These are phyloP conservation scores for Quercus berberidifolia DNA, from an alignment of 306 rosid species.

Conservation along the genomic window DNA sequence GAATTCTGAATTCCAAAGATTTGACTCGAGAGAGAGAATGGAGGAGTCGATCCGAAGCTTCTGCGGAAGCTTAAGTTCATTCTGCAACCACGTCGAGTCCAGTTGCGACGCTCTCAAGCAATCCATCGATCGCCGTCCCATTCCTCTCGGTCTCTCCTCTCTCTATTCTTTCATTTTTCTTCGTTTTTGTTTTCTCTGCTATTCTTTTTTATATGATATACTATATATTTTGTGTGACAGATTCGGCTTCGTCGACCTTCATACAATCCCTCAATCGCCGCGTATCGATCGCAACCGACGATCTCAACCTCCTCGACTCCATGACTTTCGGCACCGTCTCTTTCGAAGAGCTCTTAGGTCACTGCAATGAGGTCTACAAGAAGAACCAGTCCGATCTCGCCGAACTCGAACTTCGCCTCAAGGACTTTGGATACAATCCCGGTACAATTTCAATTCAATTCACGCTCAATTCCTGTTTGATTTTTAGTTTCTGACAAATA, in stretches of 20 bases:
- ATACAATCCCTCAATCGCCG: constrained; percentile 74
- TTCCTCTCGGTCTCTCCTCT: constrained; percentile 66
- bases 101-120: constrained; percentile 68
- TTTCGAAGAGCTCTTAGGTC: constrained; percentile 85
- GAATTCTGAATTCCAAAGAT: too few relatives aligned
- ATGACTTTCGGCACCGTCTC: constrained; percentile 80
- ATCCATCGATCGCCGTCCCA: constrained; percentile 75
- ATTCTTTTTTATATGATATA: background rate
- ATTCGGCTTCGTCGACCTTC: constrained; percentile 83
- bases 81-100: constrained; percentile 76
- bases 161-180: background rate
- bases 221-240: constrained; percentile 14
- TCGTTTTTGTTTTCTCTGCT: too few relatives aligned
- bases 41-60: constrained; percentile 53
- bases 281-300: constrained; percentile 45
- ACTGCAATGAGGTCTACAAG: constrained; percentile 76
- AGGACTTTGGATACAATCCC: constrained; percentile 45
- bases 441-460: constrained; percentile 23
- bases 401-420: constrained; percentile 51
- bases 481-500: background rate
- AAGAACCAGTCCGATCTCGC: constrained; percentile 49
- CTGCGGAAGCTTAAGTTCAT: constrained; percentile 48
- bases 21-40: constrained; percentile 24
- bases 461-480: background rate
- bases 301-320: constrained; percentile 71